Evolutionary conservation across 441 rosid genomes (phyloP), one percentile per base, ranked within the genome.

Genomic region (Theobroma grandiflorum): DNA sequence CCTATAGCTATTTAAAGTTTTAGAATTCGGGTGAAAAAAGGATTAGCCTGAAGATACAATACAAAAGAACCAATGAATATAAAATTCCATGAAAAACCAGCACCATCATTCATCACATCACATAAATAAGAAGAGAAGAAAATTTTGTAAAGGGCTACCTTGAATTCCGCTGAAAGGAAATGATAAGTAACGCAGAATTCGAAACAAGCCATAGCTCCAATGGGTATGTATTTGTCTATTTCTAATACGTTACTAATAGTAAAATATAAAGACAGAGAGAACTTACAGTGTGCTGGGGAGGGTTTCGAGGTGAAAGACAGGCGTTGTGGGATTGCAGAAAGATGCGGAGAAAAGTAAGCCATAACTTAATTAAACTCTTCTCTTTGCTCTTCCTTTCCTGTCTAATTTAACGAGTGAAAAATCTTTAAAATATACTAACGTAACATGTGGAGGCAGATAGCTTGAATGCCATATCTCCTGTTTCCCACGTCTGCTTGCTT

Each of bases 291-390:
- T 22, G 20, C 35, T 3, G 66, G 14, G 42, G 82, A 78, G 11
- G 71, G 4, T 58, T 74, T 72, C 20, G 77, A 69, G 8, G 79
- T 50, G n/a, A 62, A 62, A 61, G 74, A 35, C 45, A 80, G 78
- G 16, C 82, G 86, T 4, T 73, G 84, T 0, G 87, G 88, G 26
- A 80, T 64, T n/a, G 84, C 79, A 4, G 85, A 86, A 79, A 82
- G 76, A 65, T 81, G 84, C 75, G 81, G 80, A 70, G 80, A 53
- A 75, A 81, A 81, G 49, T 84, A 62, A 37, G 86, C 64, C 80
- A 72, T 72, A 42, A 26, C 31, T 74, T 12, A n/a, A 5, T 52
- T 40, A 43, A 31, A 65, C 53, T 52, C 74, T 38, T 58, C 53
- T 57, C 14, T 26, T 61, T 59, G 0, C 64, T 11, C 38, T 61